Percentiles rank a stretch among this genome's conserved stretches.
Evolutionary conservation across 2,329 filamentous ascomycete genomes (phyloP).

Genomic region (Cadophora sp.): DNA sequence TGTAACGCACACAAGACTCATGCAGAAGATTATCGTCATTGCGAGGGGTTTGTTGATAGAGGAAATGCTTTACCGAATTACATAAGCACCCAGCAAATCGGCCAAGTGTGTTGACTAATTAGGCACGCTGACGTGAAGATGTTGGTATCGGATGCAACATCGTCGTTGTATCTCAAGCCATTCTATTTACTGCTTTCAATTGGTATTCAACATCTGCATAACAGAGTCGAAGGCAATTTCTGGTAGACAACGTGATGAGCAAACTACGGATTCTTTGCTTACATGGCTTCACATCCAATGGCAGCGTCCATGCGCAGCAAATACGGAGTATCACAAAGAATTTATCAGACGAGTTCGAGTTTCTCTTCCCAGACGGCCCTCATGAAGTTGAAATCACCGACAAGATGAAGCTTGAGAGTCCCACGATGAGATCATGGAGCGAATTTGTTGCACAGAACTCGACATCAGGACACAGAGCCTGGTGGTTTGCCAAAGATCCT

Average conservation of each 20-base stretch:
- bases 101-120: not conserved
- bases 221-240: not conserved
- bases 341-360: slow-evolving; percentile 28
- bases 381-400: slow-evolving; percentile 22
- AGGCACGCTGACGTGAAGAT: not conserved
- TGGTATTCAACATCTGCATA: not conserved
- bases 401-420: slow-evolving; percentile 3
- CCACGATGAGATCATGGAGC: slow-evolving; percentile 21
- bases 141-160: not conserved
- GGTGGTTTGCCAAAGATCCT: slow-evolving; percentile 31
- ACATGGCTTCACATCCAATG: slow-evolving; percentile 33
- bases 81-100: not conserved
- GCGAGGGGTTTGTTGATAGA: not conserved
- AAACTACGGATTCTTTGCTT: slow-evolving; percentile 32
- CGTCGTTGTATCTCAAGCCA: not conserved
- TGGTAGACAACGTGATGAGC: slow-evolving; percentile 11
- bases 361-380: slow-evolving; percentile 30
- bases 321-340: slow-evolving; percentile 20
- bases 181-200: not conserved
- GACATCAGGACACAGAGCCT: slow-evolving; percentile 28
- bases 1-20: not conserved
- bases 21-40: not conserved
- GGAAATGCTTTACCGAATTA: not conserved
- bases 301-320: slow-evolving; percentile 27
- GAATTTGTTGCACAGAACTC: slow-evolving; percentile 27